Base-by-base conservation (phyloP, 805 yeast genomes). In the Phaffomyces antillensis region DNA sequence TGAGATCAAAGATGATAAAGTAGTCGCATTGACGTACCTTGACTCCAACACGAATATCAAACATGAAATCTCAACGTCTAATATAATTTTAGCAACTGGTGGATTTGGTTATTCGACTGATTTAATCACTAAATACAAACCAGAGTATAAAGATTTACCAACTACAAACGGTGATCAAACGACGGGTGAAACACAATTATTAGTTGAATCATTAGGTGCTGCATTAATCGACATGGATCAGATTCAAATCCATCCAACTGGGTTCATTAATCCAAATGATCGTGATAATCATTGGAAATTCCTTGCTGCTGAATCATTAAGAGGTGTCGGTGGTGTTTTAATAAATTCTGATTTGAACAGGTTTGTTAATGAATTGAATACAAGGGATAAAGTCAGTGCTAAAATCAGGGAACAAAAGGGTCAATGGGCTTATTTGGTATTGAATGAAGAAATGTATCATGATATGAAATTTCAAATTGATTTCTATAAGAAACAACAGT, bases 191-290 rank as follows among this genome's bases (percentile, higher is more conserved):
- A 82, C 83, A 5, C 79, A 74, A 38, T 61, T 64, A 26, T 56
- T 77, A n/a, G 65, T 77, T n/a, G 65, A 61, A 26, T 68, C 63
- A 17, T 53, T 72, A 35, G 73, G 73, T 35, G 83, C 77, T 8
- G 63, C 68, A 9, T 60, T 77, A 48, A 67, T 76, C 15, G 77
- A 77, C 52, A 77, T 78, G 82, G 75, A 75, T 39, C 73, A 77
- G 52, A 62, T 79, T 18, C 85, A 79, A 59, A 68, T 79, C 11
- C 83, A 79, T 54, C 84, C 84, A 36, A 79, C 83, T 3, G 83
- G 83, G 3, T 77, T 77, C 57, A 63, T 78, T 32, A 74, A 74
- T 42, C 67, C 68, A 12, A 59, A 58, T 17, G 67, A 72, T 34
- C 65, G 64, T 23, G 52, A 55, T 6, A 66, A 60, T 42, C 67